Base-by-base conservation (phyloP, 306 rosid genomes). In the Begonia masoniana region DNA sequence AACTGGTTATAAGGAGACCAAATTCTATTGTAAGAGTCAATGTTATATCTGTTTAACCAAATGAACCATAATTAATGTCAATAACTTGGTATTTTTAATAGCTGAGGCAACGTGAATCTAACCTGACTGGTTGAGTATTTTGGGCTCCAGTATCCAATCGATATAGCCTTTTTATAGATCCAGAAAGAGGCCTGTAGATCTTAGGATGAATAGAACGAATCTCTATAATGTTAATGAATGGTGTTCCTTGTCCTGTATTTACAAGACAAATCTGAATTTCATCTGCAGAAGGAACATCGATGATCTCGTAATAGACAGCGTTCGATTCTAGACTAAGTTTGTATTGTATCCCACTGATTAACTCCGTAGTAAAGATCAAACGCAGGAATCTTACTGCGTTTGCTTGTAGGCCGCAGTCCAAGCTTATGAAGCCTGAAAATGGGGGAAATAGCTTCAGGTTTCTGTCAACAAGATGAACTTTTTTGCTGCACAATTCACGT, bases 221-320 rank as follows among this genome's bases (percentile, higher is more conserved):
- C 23, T 73, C 91, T 19, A 78, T 42, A 6, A 69, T 13, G 11
- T 80, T 68, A 58, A 82, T 71, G 23, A 43, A 75, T 9, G 91
- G 81, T 0, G 45, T 51, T 24, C 80, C 73, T 1, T 47, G 13
- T 10, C 69, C 75, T 3, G 14, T 66, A 6, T 71, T 76, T 4
- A 51, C 67, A 23, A 78, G 68, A 58, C 82, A 82, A 10, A 78
- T 43, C 15, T 55, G 67, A 10, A 61, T 24, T 36, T 71, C n/a
- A 24, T 65, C 54, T 15, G 42, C 39, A n/a, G 50, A 24, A 3
- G 74, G 60, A 36, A 59, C 55, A 68, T 74, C 55, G 13, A 74
- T 66, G 8, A 68, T 43, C 43, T 71, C 81, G 36, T 36, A 31
- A 19, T 9, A 4, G 39, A 2, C 1, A 12, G 10, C 39, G 6